Base-by-base conservation (phyloP, 345 rosid genomes). In the Excoecaria agallocha region DNA sequence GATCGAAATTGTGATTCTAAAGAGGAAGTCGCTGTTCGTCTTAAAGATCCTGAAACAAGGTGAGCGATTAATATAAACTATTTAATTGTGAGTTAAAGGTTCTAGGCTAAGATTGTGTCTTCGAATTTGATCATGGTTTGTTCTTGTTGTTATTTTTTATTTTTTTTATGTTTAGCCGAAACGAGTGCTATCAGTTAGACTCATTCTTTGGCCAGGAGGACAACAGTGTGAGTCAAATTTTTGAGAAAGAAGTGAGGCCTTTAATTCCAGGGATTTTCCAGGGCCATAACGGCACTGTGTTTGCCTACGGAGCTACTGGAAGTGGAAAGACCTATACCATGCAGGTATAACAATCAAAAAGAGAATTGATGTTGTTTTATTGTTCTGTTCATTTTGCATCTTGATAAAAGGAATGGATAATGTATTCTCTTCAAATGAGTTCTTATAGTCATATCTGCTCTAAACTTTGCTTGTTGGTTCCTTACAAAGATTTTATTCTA, bases 251-350 rank as follows among this genome's bases (percentile, higher is more conserved):
- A 86, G 96, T 93, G 49, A 85, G 62, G 3, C 87, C 93, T 62
- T 75, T 95, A 79, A 84, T 95, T 80, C 81, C 82, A 0, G 92
- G 90, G n/a, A 22, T 91, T 16, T 91, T 91, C 54, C 78, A 75
- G 4, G 97, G 97, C 67, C 84, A 80, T 70, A 93, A 91, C 58
- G 92, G 97, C 22, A 90, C 98, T 0, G 94, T 90, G 19, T 91
- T 93, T 68, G 96, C 97, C 60, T 95, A 89, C 77, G 99, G 99
- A 41, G 99, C 96, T 52, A 90, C 98, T 4, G 98, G 98, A 45
- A 95, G 97, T 57, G 99, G 97, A 41, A 95, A 95, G 79, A 95
- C 98, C 9, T 95, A 82, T 73, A 88, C 97, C 0, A 95, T 95
- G 99, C 99, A 90, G 98, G 99, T 93, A 75, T 0, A 35, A 57